Evolutionary conservation across 2,329 filamentous ascomycete species (phyloP).

Genomic region (Thermothelomyces thermophilus): DNA sequence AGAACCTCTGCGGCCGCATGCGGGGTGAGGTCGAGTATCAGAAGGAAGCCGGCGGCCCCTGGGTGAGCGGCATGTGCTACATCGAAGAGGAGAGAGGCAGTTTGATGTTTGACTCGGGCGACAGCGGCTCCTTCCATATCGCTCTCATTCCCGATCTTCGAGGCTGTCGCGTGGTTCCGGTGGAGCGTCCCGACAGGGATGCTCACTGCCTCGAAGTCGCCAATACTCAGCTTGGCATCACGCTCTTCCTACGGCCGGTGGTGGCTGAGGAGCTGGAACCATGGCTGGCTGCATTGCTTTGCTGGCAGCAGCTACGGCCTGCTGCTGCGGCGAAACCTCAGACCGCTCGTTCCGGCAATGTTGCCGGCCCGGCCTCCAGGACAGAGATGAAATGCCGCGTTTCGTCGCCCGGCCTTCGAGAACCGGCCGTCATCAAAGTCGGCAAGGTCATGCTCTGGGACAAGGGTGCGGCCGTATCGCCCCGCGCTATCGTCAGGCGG

Average conservation of each 20-base stretch:
- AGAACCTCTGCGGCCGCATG: constrained; percentile 70
- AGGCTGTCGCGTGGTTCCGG: constrained; percentile 61
- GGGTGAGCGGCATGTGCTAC: constrained; percentile 66
- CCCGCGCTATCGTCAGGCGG: constrained; percentile 49
- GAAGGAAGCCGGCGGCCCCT: constrained; percentile 52
- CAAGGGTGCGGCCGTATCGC: constrained; percentile 55
- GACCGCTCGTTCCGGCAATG: constrained; percentile 34
- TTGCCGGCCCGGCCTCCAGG: constrained; percentile 34
- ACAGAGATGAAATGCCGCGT: constrained; percentile 39
- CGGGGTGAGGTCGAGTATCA: constrained; percentile 70
- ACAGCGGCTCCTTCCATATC: constrained; percentile 56
- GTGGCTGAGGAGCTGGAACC: constrained; percentile 62
- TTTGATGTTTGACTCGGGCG: constrained; percentile 67
- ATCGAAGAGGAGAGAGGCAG: constrained; percentile 71
- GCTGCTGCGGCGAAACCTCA: constrained; percentile 48
- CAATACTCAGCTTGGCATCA: constrained; percentile 47
- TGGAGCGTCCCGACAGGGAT: constrained; percentile 40
- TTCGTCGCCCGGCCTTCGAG: constrained; percentile 45
- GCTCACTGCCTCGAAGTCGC: constrained; percentile 49
- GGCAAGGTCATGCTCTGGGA: constrained; percentile 91
- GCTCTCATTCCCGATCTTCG: constrained; percentile 67
- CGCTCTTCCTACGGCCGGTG: constrained; percentile 60
- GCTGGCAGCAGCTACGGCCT: constrained; percentile 71
- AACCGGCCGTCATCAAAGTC: constrained; percentile 86
- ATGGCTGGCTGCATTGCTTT: constrained; percentile 74